These are phyloP conservation scores for Floccularia luteovirens DNA, from an alignment of 768 basidiomycete species.

Conservation along the genomic window DNA sequence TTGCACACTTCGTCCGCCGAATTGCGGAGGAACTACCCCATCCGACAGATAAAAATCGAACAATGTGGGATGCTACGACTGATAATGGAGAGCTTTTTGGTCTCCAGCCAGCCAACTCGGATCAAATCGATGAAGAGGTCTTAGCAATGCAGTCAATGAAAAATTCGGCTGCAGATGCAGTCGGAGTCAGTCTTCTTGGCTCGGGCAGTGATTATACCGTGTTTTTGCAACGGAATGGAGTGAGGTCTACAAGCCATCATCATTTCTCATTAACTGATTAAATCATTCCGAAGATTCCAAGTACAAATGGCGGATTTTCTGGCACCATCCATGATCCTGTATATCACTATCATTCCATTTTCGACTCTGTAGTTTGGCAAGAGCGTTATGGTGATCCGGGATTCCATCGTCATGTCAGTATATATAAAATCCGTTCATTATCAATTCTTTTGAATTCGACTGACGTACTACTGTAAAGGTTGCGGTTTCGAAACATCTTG, in stretches of 20 bases:
- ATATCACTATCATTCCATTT: constrained; percentile 77
- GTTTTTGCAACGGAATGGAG: constrained; percentile 73
- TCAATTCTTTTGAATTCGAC: not conserved
- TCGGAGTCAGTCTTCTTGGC: constrained; percentile 62
- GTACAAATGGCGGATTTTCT: constrained; percentile 33
- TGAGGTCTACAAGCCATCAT: constrained; percentile 14
- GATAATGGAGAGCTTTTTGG: no score
- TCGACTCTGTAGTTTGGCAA: constrained; percentile 68
- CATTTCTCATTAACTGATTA: not conserved
- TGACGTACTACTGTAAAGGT: constrained; percentile 29
- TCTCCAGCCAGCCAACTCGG: no score
- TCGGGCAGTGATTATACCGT: constrained; percentile 90
- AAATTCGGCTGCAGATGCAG: no score
- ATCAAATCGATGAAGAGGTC: no score
- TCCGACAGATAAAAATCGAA: constrained; percentile 52
- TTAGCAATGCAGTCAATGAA: no score
- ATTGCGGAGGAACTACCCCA: constrained; percentile 70
- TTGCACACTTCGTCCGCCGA: constrained; percentile 65
- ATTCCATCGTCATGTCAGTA: constrained; percentile 62
- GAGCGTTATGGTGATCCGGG: constrained; percentile 70
- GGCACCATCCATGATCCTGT: constrained; percentile 43
- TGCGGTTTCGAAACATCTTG: constrained; percentile 61
- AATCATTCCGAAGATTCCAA: constrained; percentile 31
- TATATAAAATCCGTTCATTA: not conserved
- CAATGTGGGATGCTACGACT: constrained; percentile 71